Conservation (phyloP, 2,329 filamentous ascomycete genomes). For the Aspergillus bombycis region DNA sequence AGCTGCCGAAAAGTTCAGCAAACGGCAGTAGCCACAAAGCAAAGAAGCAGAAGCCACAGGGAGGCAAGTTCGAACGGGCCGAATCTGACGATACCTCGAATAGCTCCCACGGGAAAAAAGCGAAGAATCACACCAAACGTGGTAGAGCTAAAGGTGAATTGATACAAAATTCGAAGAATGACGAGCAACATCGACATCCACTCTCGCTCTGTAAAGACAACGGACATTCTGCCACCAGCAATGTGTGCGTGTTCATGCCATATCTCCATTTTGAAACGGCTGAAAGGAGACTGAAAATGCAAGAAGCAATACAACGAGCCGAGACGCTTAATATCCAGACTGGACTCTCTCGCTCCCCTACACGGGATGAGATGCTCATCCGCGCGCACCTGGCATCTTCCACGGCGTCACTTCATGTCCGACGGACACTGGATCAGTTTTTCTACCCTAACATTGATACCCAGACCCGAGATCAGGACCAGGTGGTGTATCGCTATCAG, state of each 20-base stretch:
- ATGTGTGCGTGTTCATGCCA: conserved; percentile 58
- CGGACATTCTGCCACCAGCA: conserved; percentile 21
- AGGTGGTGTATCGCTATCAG: conserved; percentile 67
- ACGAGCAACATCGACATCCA: conserved; percentile 35
- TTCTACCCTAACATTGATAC: conserved; percentile 66
- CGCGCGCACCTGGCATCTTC: conserved; percentile 42
- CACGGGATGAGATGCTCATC: conserved; percentile 40
- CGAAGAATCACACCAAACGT: conserved; percentile 30
- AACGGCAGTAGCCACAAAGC: conserved; percentile 8
- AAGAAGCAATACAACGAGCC: conserved; percentile 52
- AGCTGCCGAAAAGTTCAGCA: conserved; percentile 15
- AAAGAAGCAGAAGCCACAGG: conserved; percentile 34
- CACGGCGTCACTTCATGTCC: conserved; percentile 53
- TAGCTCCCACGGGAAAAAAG: conserved; percentile 30
- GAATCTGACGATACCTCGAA: conserved; percentile 31
- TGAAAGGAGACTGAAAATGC: conserved; percentile 58
- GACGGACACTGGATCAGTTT: conserved; percentile 67
- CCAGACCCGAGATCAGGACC: conserved; percentile 61
- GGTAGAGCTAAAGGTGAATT: conserved; percentile 27
- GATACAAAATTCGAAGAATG: conserved; percentile 30
- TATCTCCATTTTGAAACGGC: conserved; percentile 68
- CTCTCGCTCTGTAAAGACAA: conserved; percentile 43
- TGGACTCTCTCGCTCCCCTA: conserved; percentile 34
- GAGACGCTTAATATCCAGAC: conserved; percentile 28
- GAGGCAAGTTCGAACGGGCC: conserved; percentile 28